Percentiles rank a stretch among this genome's conserved stretches.
phyloP scores from a whole-genome alignment of 345 rosid species.

The Heritiera fomes region DNA sequence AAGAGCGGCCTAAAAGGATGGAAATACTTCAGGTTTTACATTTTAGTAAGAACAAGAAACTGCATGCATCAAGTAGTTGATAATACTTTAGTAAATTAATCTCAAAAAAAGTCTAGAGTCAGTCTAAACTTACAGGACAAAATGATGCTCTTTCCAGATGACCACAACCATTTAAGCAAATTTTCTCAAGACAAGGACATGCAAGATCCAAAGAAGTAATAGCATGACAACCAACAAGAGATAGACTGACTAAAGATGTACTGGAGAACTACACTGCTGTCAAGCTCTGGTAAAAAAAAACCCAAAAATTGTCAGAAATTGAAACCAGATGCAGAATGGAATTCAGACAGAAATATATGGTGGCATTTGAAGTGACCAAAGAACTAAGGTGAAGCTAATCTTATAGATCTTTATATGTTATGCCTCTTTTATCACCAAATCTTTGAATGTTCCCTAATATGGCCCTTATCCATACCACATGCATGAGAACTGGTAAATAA shows the following conservation, averaged over 20 bases:
- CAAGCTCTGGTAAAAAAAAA: slow-evolving; percentile 61
- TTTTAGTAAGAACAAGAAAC: background rate
- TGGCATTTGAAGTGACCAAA: background rate
- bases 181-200: slow-evolving; percentile 78
- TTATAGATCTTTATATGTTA: background rate
- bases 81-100: background rate
- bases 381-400: background rate
- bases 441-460: background rate
- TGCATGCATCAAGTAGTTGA: too few relatives aligned
- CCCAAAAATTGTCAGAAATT: slow-evolving; percentile 13
- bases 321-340: background rate
- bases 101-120: slow-evolving; percentile 7
- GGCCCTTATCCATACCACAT: background rate
- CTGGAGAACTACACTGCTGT: slow-evolving; percentile 68
- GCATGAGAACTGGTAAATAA: background rate
- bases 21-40: background rate
- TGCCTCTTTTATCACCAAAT: background rate
- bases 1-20: slow-evolving; percentile 70
- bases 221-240: slow-evolving; percentile 89
- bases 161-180: too few relatives aligned
- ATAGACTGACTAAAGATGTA: slow-evolving; percentile 74
- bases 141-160: too few relatives aligned
- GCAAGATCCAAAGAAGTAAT: slow-evolving; percentile 69
- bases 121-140: too few relatives aligned
- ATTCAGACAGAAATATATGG: background rate